Evolutionary conservation across 805 yeast genomes (phyloP).

Genomic region (Kodamaea hsintzibuensis): DNA sequence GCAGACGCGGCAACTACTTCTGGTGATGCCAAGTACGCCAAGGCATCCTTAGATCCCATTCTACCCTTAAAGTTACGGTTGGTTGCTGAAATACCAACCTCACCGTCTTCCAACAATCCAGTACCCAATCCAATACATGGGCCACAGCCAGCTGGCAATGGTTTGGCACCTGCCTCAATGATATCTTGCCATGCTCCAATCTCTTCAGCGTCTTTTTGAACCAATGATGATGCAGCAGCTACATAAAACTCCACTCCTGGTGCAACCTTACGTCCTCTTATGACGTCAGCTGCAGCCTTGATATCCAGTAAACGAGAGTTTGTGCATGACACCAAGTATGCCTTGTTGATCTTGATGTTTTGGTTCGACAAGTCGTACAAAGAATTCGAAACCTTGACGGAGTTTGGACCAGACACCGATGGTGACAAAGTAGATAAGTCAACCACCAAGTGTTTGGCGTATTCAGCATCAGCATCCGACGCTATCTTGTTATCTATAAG

Average conservation of each 20-base stretch:
- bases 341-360: constrained; percentile 82
- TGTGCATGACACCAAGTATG: constrained; percentile 97
- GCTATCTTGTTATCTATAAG: constrained; percentile 44
- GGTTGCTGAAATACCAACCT: constrained; percentile 97
- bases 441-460: constrained; percentile 83
- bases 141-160: constrained; percentile 98
- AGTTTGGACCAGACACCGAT: constrained; percentile 93
- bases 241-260: constrained; percentile 92
- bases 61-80: constrained; percentile 98
- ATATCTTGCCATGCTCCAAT: constrained; percentile 91
- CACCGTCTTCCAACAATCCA: constrained; percentile 92
- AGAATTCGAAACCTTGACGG: constrained; percentile 87
- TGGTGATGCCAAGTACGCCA: constrained; percentile 95
- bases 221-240: constrained; percentile 95
- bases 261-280: constrained; percentile 80
- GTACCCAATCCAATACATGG: constrained; percentile 98
- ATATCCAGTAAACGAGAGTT: constrained; percentile 92
- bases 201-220: constrained; percentile 88
- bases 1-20: constrained; percentile 99
- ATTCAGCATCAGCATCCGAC: constrained; percentile 77
- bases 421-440: constrained; percentile 84
- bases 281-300: constrained; percentile 89
- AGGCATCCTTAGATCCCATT: constrained; percentile 97
- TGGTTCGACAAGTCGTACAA: constrained; percentile 71
- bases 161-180: constrained; percentile 88